Conservation (phyloP, 2,329 filamentous ascomycete genomes). For the Penicillium sclerotiorum region DNA sequence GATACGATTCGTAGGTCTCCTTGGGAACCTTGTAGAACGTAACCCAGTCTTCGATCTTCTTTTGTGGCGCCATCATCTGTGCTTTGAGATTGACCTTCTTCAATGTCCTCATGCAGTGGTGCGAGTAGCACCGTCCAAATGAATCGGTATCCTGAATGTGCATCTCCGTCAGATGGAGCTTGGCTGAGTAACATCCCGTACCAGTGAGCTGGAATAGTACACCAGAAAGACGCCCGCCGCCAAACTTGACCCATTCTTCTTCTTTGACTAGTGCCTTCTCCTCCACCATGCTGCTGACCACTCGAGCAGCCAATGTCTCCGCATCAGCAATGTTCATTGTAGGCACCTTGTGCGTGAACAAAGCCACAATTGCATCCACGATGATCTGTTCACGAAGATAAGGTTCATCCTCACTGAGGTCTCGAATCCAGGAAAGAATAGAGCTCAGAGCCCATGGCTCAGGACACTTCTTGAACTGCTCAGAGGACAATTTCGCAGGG, state of each 20-base stretch:
- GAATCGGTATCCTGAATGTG: constrained; percentile 66
- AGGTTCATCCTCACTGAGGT: constrained; percentile 86
- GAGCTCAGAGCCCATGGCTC: constrained; percentile 93
- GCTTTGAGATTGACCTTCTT: constrained; percentile 90
- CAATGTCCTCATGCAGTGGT: constrained; percentile 89
- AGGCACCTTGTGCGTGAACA: constrained; percentile 93
- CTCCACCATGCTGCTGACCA: constrained; percentile 78
- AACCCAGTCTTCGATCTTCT: constrained; percentile 80
- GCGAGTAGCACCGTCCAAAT: constrained; percentile 82
- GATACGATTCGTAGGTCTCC: constrained; percentile 69
- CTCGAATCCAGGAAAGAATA: constrained; percentile 83
- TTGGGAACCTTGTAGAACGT: constrained; percentile 84
- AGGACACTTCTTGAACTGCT: constrained; percentile 79
- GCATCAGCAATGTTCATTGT: constrained; percentile 99
- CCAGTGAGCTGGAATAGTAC: constrained; percentile 93
- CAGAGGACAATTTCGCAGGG: constrained; percentile 76
- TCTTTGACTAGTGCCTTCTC: constrained; percentile 79
- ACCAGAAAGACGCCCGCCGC: constrained; percentile 76
- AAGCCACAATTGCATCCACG: constrained; percentile 79
- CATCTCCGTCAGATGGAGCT: constrained; percentile 71
- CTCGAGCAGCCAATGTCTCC: constrained; percentile 76
- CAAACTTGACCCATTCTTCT: constrained; percentile 98
- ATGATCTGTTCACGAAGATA: constrained; percentile 84
- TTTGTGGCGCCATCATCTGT: constrained; percentile 67
- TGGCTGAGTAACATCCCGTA: constrained; percentile 85